Percentiles rank a stretch among this genome's conserved stretches.
Evolutionary conservation across 768 basidiomycete species (phyloP).

Genomic region (Dentipellis sp.): DNA sequence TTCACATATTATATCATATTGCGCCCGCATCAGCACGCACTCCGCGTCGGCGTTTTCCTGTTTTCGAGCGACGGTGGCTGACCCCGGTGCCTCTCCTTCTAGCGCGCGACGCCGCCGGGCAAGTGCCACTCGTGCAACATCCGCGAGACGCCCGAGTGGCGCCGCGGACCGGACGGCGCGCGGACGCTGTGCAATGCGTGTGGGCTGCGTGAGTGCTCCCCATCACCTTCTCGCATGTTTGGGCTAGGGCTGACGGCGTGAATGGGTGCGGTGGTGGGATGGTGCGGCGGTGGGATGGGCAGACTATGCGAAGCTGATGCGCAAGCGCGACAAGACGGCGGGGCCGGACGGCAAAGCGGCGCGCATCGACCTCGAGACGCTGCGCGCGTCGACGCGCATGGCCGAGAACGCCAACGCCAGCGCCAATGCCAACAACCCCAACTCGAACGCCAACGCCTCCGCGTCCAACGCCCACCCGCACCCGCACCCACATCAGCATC

Average conservation of each 20-base stretch:
- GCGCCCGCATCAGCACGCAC: too few relatives aligned
- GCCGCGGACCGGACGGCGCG: slow-evolving; percentile 77
- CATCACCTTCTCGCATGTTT: neutral
- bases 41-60: neutral
- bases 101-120: slow-evolving; percentile 81
- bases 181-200: slow-evolving; percentile 81
- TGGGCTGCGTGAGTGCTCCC: slow-evolving; percentile 58
- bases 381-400: slow-evolving; percentile 44
- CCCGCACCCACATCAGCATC: neutral
- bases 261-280: too few relatives aligned
- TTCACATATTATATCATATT: too few relatives aligned
- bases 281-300: too few relatives aligned
- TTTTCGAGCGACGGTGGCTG: too few relatives aligned
- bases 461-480: neutral
- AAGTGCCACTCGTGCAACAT: slow-evolving; percentile 87
- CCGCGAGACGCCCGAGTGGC: slow-evolving; percentile 83
- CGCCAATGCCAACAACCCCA: too few relatives aligned
- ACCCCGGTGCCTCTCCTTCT: too few relatives aligned
- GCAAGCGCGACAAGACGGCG: slow-evolving; percentile 66
- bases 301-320: slow-evolving; percentile 82
- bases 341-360: slow-evolving; percentile 42
- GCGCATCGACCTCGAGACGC: slow-evolving; percentile 65
- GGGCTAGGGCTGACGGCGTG: neutral
- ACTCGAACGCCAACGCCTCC: too few relatives aligned
- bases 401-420: slow-evolving; percentile 4